A percentile compares a stretch with the other conserved stretches of the same genome.
phyloP scores from a whole-genome alignment of 1,284 basidiomycete genomes.

The Fomitiporia mediterranea region DNA sequence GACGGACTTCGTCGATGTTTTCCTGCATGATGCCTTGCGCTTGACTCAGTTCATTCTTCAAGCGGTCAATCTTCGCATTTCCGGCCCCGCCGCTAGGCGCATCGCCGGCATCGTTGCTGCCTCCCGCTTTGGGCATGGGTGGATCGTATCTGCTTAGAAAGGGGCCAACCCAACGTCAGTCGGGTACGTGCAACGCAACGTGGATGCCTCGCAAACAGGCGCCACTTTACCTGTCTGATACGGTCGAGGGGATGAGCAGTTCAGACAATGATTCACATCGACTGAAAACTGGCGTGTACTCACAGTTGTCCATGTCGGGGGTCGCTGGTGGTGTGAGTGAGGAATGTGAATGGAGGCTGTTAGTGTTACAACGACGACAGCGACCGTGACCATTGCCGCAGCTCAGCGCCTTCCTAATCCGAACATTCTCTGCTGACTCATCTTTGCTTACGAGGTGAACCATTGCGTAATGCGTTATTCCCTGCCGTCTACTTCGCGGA shows the following conservation, averaged over 20 bases:
- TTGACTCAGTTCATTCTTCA: constrained; percentile 10
- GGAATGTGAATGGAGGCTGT: constrained; percentile 1
- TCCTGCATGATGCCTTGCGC: constrained; percentile 16
- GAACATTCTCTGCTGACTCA: no score
- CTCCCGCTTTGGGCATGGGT: constrained; percentile 9
- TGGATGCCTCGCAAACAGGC: not conserved
- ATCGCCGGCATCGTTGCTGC: constrained; percentile 6
- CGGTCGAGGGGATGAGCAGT: no score
- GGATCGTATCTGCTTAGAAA: constrained; percentile 18
- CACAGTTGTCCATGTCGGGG: constrained; percentile 8
- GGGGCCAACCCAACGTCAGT: not conserved
- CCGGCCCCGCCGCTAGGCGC: not conserved
- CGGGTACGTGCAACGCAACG: not conserved
- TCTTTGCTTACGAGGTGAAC: no score
- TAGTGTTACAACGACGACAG: not conserved
- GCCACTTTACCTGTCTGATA: constrained; percentile 11
- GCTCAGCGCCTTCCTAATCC: not conserved
- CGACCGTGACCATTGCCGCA: not conserved
- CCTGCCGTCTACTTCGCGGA: no score
- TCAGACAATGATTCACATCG: not conserved
- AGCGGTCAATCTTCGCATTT: constrained; percentile 12
- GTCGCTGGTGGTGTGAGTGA: constrained; percentile 7
- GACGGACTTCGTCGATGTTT: constrained; percentile 16
- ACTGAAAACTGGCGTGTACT: not conserved
- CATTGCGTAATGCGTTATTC: no score